These are phyloP conservation scores for Kurtzmaniella cleridarum DNA, from an alignment of 805 yeast species.

Conservation along the genomic window DNA sequence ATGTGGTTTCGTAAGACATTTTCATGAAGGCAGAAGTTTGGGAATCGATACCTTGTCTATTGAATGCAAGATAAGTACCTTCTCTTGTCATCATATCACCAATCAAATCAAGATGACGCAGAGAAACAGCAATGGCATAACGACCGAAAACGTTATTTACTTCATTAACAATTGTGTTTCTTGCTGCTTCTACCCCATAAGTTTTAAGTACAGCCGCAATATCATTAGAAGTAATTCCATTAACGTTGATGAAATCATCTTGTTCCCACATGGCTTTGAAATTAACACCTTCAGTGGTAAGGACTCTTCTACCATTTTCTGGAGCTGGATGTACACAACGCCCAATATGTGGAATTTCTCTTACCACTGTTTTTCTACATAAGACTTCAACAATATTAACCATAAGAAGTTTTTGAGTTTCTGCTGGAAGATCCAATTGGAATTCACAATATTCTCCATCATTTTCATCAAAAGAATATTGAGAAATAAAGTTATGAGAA, in stretches of 20 bases:
- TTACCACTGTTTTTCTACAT: slow-evolving; percentile 84
- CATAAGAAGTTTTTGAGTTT: slow-evolving; percentile 91
- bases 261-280: slow-evolving; percentile 98
- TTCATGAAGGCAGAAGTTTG: slow-evolving; percentile 95
- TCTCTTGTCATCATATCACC: slow-evolving; percentile 99
- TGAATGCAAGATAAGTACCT: slow-evolving; percentile 93
- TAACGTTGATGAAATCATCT: slow-evolving; percentile 85
- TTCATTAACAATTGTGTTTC: slow-evolving; percentile 95
- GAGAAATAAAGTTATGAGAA: slow-evolving; percentile 65
- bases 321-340: slow-evolving; percentile 83
- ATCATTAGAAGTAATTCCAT: slow-evolving; percentile 87
- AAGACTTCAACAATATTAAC: slow-evolving; percentile 92
- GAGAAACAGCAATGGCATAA: slow-evolving; percentile 88
- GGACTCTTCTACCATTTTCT: slow-evolving; percentile 55
- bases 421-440: slow-evolving; percentile 74
- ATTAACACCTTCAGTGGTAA: slow-evolving; percentile 97
- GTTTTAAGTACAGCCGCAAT: slow-evolving; percentile 83
- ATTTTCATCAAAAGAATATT: slow-evolving; percentile 85
- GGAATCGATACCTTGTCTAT: slow-evolving; percentile 96
- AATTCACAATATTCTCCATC: slow-evolving; percentile 92
- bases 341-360: slow-evolving; percentile 87
- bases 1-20: slow-evolving; percentile 98
- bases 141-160: slow-evolving; percentile 93
- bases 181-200: slow-evolving; percentile 98
- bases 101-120: slow-evolving; percentile 91